phyloP scores from a whole-genome alignment of 2,329 filamentous ascomycete genomes.

The Graphilbum fragrans region DNA sequence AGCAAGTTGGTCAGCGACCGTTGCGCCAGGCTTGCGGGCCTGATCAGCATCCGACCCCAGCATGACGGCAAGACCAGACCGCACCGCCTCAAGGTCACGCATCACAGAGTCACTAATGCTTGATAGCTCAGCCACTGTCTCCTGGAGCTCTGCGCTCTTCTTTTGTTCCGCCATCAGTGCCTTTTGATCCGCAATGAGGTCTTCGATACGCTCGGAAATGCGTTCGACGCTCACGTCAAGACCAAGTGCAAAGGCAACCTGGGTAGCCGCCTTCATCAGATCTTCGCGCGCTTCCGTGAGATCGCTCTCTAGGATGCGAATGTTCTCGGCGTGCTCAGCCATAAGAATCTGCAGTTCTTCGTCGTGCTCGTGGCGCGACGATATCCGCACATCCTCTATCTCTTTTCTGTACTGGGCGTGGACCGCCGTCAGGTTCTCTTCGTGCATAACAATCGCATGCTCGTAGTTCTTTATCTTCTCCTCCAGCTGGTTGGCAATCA shows the following conservation, averaged over 20 bases:
- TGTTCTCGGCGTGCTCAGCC: conserved; percentile 45
- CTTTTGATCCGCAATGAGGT: conserved; percentile 45
- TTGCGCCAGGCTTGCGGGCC: conserved; percentile 28
- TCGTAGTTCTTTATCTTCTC: conserved; percentile 49
- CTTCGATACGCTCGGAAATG: conserved; percentile 48
- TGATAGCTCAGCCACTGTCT: conserved; percentile 41
- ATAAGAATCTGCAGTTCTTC: conserved; percentile 45
- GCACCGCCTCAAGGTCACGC: conserved; percentile 50
- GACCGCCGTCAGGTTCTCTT: conserved; percentile 37
- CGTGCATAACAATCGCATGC: conserved; percentile 39
- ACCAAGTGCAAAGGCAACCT: conserved; percentile 48
- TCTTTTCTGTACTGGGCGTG: conserved; percentile 37
- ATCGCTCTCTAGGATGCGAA: conserved; percentile 46
- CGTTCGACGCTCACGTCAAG: conserved; percentile 56
- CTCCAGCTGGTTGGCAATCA: conserved; percentile 40
- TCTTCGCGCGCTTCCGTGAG: conserved; percentile 55
- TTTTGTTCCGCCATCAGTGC: conserved; percentile 46
- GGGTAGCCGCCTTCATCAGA: conserved; percentile 49
- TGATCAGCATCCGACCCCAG: conserved; percentile 36
- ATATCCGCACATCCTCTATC: conserved; percentile 32
- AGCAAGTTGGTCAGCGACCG: conserved; percentile 42
- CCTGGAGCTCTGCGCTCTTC: conserved; percentile 44
- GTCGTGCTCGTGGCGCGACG: conserved; percentile 43
- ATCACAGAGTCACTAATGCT: conserved; percentile 46
- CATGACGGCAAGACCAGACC: conserved; percentile 39